Evolutionary conservation across 257 asterid genomes (phyloP), one percentile per base, ranked within the genome.

Genomic region (Ballota nigra): DNA sequence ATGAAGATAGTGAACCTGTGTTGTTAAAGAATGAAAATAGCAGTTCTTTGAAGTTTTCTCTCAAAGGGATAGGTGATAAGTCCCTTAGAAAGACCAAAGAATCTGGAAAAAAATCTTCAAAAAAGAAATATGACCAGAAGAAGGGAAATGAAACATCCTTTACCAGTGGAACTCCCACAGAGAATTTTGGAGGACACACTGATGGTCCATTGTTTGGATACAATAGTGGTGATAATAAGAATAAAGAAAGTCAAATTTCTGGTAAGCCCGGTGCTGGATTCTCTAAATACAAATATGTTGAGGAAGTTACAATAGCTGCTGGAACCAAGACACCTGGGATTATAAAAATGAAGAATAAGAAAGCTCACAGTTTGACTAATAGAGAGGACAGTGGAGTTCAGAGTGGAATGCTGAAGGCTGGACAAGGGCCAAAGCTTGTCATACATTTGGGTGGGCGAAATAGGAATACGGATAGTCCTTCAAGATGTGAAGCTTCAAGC

Each of bases 371-470:
- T 70, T 63, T 73, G 72, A 63, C 76, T 72, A 75, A 63, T 62
- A 77, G 56, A 33, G 93, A 84, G 68, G 92, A 86, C 40, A 74
- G 45, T 77, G 89, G 83, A 75, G 65, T 77, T 66, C 78, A 81
- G 58, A 70, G 75, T 62, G 82, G 79, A 68, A 71, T 63, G 58
- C 75, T 85, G 29, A 88, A 81, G 86, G 56, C 83, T 76, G 72
- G 86, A 23, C 89, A 82, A 73, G 96, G 91, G 43, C 86, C 93
- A 15, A 91, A 92, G 88, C 90, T 89, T 41, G 98, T 94, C 59
- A 89, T 91, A 71, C 98, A 91, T 86, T 77, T 91, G 87, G 92
- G 99, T 58, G 83, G 86, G 23, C 80, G 96, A 56, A 83, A 77
- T 77, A 87, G 77, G 82, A 86, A 76, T 57, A 40, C 77, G 26